Percentiles rank a stretch among this genome's conserved stretches.
These are phyloP conservation scores for Bruguiera gymnorhiza DNA, from an alignment of 345 rosid genomes.

Conservation along the genomic window DNA sequence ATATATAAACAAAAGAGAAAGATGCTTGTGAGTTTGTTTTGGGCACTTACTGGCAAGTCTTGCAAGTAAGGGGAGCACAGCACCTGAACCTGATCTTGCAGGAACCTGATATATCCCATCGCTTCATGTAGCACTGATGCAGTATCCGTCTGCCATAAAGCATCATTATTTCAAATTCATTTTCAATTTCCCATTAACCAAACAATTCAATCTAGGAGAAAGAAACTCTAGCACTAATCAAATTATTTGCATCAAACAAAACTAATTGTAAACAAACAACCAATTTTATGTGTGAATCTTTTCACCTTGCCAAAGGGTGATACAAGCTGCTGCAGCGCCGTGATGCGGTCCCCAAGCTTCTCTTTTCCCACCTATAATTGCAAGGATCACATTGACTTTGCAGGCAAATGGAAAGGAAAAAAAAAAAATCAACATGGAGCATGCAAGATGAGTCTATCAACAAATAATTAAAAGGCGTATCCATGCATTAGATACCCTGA, in stretches of 20 bases:
- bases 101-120: conserved; percentile 90
- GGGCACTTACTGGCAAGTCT: conserved; percentile 36
- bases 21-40: background rate
- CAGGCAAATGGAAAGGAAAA: background rate
- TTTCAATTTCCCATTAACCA: background rate
- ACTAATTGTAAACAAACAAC: background rate
- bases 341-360: conserved; percentile 76
- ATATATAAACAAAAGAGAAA: background rate
- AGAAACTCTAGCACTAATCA: background rate
- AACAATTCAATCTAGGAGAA: too few species aligned
- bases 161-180: background rate
- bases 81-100: conserved; percentile 90
- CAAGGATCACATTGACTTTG: background rate
- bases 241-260: background rate
- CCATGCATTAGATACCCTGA: too few species aligned
- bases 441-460: background rate
- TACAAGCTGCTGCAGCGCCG: conserved; percentile 77
- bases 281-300: background rate
- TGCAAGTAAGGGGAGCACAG: conserved; percentile 78
- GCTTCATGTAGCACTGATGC: conserved; percentile 95
- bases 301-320: conserved; percentile 91
- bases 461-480: too few species aligned
- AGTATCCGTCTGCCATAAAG: conserved; percentile 72
- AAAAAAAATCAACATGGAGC: background rate
- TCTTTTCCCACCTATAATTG: conserved; percentile 48